These are phyloP conservation scores for Fagus sylvatica DNA, from an alignment of 306 rosid genomes.

Conservation along the genomic window DNA sequence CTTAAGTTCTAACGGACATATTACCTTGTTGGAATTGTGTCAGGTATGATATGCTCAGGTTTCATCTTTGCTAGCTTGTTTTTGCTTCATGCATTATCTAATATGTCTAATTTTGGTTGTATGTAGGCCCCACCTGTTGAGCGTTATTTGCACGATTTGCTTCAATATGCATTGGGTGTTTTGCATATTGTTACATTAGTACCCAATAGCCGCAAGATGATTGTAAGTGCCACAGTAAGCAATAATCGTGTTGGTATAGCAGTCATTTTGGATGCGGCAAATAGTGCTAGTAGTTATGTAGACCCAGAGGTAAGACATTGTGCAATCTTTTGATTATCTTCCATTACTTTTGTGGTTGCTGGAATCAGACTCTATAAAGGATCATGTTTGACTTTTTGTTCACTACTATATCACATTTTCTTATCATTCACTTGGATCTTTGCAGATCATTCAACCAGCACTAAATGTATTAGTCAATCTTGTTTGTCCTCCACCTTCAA, in stretches of 20 bases:
- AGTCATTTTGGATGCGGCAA: slow-evolving; percentile 97
- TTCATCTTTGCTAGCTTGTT: neutral
- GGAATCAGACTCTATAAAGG: slow-evolving; percentile 14
- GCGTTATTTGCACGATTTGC: slow-evolving; percentile 92
- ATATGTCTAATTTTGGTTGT: slow-evolving; percentile 19
- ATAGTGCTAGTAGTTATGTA: slow-evolving; percentile 72
- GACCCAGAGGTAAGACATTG: slow-evolving; percentile 78
- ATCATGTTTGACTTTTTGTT: slow-evolving; percentile 17
- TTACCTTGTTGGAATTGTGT: slow-evolving; percentile 90
- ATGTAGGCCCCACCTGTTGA: slow-evolving; percentile 95
- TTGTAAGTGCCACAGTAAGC: slow-evolving; percentile 83
- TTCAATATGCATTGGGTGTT: slow-evolving; percentile 95
- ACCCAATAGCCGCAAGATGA: slow-evolving; percentile 91
- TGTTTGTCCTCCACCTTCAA: slow-evolving; percentile 98
- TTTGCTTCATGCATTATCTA: slow-evolving; percentile 4
- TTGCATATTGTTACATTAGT: slow-evolving; percentile 91
- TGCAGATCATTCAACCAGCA: slow-evolving; percentile 97
- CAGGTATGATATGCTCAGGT: slow-evolving; percentile 58
- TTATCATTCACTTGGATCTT: slow-evolving; percentile 25
- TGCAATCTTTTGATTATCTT: slow-evolving; percentile 13
- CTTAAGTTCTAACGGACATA: slow-evolving; percentile 75
- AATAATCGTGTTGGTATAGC: slow-evolving; percentile 87
- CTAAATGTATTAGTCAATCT: slow-evolving; percentile 90
- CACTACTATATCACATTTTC: neutral
- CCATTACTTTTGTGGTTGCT: slow-evolving; percentile 18